Evolutionary conservation across 2,329 filamentous ascomycete species (phyloP).

Genomic region (Geosmithia flava): DNA sequence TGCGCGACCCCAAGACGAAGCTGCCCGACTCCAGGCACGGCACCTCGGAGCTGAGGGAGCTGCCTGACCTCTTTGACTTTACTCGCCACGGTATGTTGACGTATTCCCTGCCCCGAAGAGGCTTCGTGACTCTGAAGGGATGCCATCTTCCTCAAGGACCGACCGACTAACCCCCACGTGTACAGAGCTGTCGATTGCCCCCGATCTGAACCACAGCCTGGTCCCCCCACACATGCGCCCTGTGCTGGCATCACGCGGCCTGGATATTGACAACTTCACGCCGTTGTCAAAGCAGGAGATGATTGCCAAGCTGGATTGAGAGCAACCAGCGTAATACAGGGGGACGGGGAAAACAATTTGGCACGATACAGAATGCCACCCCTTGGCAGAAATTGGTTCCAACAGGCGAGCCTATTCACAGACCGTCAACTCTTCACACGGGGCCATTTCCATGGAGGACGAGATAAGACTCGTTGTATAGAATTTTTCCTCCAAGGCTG

Average conservation of each 20-base stretch:
- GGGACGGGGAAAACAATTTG: background rate
- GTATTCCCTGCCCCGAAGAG: no score
- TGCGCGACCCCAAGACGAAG: conserved; percentile 81
- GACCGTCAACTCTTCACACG: background rate
- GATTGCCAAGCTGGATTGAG: conserved; percentile 94
- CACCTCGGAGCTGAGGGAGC: conserved; percentile 64
- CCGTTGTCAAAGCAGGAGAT: conserved; percentile 90
- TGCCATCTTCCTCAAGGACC: background rate
- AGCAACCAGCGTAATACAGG: conserved; percentile 10
- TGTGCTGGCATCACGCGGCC: conserved; percentile 59
- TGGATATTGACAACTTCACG: conserved; percentile 90
- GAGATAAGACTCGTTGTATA: background rate
- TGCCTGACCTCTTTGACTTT: conserved; percentile 88
- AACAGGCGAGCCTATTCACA: background rate
- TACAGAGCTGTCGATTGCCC: conserved; percentile 88
- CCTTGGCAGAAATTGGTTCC: background rate
- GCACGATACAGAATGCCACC: background rate
- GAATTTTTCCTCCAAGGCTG: conserved; percentile 5
- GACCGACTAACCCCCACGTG: background rate
- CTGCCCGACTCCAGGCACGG: conserved; percentile 90
- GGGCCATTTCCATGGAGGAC: background rate
- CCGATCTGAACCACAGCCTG: conserved; percentile 74
- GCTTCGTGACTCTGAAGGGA: background rate
- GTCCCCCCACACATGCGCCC: conserved; percentile 74
- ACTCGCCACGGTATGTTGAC: conserved; percentile 67